Percentiles rank a stretch among this genome's conserved stretches.
Evolutionary conservation across 1,139 yeast species (phyloP).

Genomic region (Saccharomyces hybrid): DNA sequence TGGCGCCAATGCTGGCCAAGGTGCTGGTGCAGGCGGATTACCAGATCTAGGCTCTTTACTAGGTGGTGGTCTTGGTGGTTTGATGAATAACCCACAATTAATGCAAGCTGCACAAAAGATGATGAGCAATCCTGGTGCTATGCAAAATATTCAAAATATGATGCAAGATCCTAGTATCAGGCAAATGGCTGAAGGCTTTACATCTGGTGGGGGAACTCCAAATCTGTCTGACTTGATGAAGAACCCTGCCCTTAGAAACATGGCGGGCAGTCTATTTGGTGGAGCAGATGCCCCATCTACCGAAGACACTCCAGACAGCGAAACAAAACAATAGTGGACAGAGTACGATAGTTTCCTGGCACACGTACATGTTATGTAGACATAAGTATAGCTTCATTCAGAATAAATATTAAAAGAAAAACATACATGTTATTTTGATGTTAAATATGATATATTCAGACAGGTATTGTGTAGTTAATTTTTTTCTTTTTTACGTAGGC

Average conservation of each 20-base stretch:
- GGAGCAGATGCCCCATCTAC: constrained; percentile 25
- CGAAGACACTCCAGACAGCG: constrained; percentile 2
- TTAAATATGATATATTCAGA: background rate
- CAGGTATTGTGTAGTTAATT: background rate
- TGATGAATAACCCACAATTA: constrained; percentile 83
- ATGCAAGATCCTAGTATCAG: constrained; percentile 75
- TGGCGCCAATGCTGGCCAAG: constrained; percentile 20
- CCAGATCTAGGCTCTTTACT: constrained; percentile 63
- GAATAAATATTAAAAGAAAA: background rate
- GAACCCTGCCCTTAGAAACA: constrained; percentile 66
- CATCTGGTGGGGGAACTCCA: constrained; percentile 53
- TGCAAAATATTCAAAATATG: constrained; percentile 58
- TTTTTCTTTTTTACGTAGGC: background rate
- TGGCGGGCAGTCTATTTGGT: constrained; percentile 49
- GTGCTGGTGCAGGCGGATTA: constrained; percentile 53
- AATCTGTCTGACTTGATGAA: constrained; percentile 64
- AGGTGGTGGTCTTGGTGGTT: constrained; percentile 58
- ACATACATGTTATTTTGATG: background rate
- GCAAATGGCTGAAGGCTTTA: constrained; percentile 68
- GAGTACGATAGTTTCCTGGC: background rate
- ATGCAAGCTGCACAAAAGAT: constrained; percentile 90
- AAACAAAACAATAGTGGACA: background rate
- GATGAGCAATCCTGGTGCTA: constrained; percentile 83
- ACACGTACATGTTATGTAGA: background rate
- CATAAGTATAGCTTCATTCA: background rate